Evolutionary conservation across 345 rosid species (phyloP).

Genomic region (Ceriops decandra): DNA sequence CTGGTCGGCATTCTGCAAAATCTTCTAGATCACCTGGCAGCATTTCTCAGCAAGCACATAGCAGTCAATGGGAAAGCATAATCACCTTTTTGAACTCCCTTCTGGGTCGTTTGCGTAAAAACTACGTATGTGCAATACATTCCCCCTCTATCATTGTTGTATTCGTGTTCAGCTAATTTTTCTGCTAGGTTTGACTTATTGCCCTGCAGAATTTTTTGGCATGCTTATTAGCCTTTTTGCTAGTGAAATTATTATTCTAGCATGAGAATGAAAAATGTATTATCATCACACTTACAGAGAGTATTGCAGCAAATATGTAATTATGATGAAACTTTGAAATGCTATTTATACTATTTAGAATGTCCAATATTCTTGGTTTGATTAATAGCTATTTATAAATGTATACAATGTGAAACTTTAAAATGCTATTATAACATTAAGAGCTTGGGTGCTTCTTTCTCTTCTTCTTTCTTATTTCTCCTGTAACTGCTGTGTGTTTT

Average conservation of each 20-base stretch:
- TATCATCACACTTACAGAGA: neutral
- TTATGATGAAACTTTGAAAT: neutral
- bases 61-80: conserved; percentile 87
- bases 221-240: no score
- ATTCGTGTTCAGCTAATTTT: neutral
- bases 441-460: no score
- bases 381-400: neutral
- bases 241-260: neutral
- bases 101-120: conserved; percentile 62
- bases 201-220: no score
- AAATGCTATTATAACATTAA: no score
- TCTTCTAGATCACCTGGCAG: conserved; percentile 74
- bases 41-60: conserved; percentile 50
- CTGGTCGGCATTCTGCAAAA: conserved; percentile 66
- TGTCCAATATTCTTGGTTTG: neutral
- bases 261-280: neutral
- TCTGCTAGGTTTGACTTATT: no score
- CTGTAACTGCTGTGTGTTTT: no score
- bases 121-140: conserved; percentile 59
- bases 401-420: no score
- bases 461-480: no score
- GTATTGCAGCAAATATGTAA: neutral
- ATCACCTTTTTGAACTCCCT: conserved; percentile 89
- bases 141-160: neutral
- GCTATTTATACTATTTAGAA: neutral